Base-by-base conservation (phyloP, 2,329 filamentous ascomycete genomes). In the Trichoderma atroviride region DNA sequence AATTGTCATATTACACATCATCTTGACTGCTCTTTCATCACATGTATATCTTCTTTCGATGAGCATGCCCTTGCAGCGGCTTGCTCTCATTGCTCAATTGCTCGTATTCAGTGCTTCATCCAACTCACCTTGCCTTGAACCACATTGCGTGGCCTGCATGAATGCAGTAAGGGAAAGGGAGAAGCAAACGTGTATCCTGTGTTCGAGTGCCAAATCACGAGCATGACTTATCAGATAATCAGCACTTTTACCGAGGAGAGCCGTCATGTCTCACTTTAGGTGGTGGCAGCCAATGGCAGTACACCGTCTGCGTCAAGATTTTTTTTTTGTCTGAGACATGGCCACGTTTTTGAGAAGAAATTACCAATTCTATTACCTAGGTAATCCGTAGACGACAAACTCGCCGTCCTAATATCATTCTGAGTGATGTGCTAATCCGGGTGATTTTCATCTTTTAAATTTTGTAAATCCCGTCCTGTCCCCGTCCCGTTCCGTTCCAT, bases 391-490 rank as follows among this genome's bases (percentile, higher is more conserved):
- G 53, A 57, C 37, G 62, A 66, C 37, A 22, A 65, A 50, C 19
- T 9, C 37, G 62, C 57, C 62, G 53, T 47, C 37, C 24, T 57
- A 47, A 57, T 66, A 40, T 37, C 62, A 66, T 66, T 66, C 62
- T 66, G 53, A 43, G 62, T 57, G 52, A 57, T 66, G 31, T 65
- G 50, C 53, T 66, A 40, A 56, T 56, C 62, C 62, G 52, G 35
- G 62, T 33, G 62, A 47, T 40, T 65, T 57, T 56, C 35, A 47
- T 65, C 52, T 57, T 47, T 56, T 33, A 24, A 19, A 27, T 66
- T 65, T 33, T 56, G 62, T 65, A 40, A 57, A 58, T 57, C 37
- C 62, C 62, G 53, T 66, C 62, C 53, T 65, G 62, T 66, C 14
- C 62, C 53, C 53, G n/a, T 11, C n/a, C 40, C 60, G 33, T 57